These are phyloP conservation scores for Erodium texanum DNA, from an alignment of 441 rosid species.

Conservation along the genomic window DNA sequence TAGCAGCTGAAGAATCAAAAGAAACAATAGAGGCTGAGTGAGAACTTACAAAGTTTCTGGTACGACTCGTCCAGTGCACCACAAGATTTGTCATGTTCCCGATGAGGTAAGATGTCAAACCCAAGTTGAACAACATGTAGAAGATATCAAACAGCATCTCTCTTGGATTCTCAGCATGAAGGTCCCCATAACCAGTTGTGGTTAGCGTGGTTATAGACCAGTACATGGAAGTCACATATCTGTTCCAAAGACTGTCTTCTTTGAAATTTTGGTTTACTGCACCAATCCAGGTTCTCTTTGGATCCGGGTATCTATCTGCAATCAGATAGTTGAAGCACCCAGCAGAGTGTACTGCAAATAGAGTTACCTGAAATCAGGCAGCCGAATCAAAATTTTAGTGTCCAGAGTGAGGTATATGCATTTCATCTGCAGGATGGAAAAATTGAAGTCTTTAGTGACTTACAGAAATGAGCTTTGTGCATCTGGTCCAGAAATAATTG, in stretches of 20 bases:
- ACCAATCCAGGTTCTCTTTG: slow-evolving; percentile 63
- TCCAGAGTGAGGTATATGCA: neutral
- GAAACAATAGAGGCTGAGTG: slow-evolving; percentile 1
- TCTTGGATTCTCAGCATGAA: slow-evolving; percentile 58
- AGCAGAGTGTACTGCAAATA: slow-evolving; percentile 60
- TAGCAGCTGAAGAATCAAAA: neutral
- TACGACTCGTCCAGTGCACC: slow-evolving; percentile 72
- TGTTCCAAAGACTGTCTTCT: slow-evolving; percentile 39
- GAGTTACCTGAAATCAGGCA: slow-evolving; percentile 42
- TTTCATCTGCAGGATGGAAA: slow-evolving; percentile 5
- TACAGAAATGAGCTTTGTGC: slow-evolving; percentile 58
- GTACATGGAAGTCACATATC: slow-evolving; percentile 55
- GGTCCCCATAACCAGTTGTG: slow-evolving; percentile 67
- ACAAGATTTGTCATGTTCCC: slow-evolving; percentile 75
- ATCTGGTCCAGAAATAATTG: slow-evolving; percentile 71
- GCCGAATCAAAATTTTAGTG: neutral
- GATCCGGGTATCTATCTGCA: slow-evolving; percentile 60
- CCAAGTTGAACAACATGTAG: slow-evolving; percentile 65
- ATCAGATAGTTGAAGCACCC: slow-evolving; percentile 65
- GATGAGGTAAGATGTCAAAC: slow-evolving; percentile 58
- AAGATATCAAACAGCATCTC: slow-evolving; percentile 65
- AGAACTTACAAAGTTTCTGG: slow-evolving; percentile 52
- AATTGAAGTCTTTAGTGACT: slow-evolving; percentile 22
- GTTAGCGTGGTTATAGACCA: slow-evolving; percentile 68
- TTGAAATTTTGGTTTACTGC: slow-evolving; percentile 48